Evolutionary conservation across 371 early-diverging fungal genomes (phyloP), one percentile per base, ranked within the genome.

Genomic region (Mortierella sp.): DNA sequence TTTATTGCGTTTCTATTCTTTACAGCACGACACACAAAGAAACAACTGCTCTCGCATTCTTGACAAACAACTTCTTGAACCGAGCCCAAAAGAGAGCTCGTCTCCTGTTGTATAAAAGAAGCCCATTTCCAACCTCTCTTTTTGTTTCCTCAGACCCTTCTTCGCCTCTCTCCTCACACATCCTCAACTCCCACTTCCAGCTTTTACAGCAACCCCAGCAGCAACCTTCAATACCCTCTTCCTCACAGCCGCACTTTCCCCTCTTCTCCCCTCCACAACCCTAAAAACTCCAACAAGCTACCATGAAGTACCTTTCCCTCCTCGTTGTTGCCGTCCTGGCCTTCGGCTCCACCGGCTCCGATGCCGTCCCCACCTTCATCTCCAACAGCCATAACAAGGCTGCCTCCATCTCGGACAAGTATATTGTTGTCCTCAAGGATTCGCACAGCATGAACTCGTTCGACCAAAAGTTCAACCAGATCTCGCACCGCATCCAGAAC

Each of bases 381-480:
- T 31, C 67, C 50, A 77, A 78, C 44, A 44, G 75, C 44, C 44
- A 28, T 31, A 28, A 46, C 16, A 78, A 74, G 19, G 59, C 72
- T 16, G 70, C 61, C 13, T 69, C 78, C 19, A 53, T 82, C 44
- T 48, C 83, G 26, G 76, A 75, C 5, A 78, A 78, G 13, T 87
- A 87, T 71, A 87, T 87, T 40, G 87, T 87, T 34, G 77, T 87
- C 71, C 79, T 87, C 59, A 86, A 86, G 80, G 80, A 74, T 37
- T 48, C 48, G 57, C 9, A 46, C 72, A 53, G 77, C 4, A 51
- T 31, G 61, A 44, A 67, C 14, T 55, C 78, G 13, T 83, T 83
- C 69, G 48, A 73, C 24, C 61, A 71, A 43, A 83, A 79, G 57
- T 79, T 83, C 79, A 76, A 79, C 69, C n/a, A 50, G 37, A 40